These are phyloP conservation scores for Pinus taeda DNA, from an alignment of 75 land plant genomes.

Conservation along the genomic window DNA sequence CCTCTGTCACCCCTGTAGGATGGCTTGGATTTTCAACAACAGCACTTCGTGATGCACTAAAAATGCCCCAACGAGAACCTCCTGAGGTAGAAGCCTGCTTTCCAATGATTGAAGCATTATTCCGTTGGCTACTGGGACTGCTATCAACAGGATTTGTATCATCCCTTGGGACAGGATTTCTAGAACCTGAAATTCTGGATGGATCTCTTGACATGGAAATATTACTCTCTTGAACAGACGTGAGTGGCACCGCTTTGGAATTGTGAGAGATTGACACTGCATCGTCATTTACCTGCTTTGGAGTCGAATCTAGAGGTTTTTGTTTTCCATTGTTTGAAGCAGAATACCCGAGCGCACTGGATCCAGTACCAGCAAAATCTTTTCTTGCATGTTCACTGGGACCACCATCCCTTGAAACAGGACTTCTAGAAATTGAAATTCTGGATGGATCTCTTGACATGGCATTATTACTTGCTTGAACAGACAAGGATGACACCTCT, in stretches of 20 bases:
- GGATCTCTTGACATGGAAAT: constrained; percentile 3
- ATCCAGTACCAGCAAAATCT: background rate
- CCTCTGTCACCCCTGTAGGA: constrained; percentile 1
- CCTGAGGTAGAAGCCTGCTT: constrained; percentile 5
- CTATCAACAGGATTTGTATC: background rate
- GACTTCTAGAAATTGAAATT: background rate
- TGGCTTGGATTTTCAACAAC: constrained; percentile 2
- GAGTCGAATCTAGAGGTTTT: background rate
- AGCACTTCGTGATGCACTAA: background rate
- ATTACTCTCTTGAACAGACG: background rate
- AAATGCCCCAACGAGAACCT: constrained; percentile 6
- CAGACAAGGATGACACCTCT: background rate
- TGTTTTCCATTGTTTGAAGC: background rate
- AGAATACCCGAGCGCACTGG: background rate
- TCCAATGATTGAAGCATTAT: background rate
- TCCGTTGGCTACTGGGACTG: constrained; percentile 1
- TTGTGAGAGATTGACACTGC: background rate
- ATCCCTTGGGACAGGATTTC: background rate
- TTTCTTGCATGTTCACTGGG: background rate
- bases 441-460: constrained; percentile 5
- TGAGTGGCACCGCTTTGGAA: background rate
- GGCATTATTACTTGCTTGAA: background rate
- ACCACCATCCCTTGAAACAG: background rate
- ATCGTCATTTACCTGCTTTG: background rate
- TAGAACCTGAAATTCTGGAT: background rate